phyloP scores from a whole-genome alignment of 441 rosid species.

The Cnidoscolus chayamansa region DNA sequence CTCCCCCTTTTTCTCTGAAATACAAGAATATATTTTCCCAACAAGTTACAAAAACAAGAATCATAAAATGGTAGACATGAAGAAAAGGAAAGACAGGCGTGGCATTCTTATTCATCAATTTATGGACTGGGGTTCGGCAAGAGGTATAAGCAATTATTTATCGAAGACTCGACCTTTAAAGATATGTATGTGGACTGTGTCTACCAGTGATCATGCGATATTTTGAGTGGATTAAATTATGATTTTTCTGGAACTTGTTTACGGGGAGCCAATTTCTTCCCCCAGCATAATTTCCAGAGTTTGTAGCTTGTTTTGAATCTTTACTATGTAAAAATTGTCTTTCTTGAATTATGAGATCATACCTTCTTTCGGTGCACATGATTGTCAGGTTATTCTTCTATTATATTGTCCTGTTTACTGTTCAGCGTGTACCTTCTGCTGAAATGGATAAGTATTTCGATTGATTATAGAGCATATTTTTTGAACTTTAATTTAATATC shows the following conservation, averaged over 20 bases:
- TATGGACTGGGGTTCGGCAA: neutral
- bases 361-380: constrained; percentile 4
- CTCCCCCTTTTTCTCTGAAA: neutral
- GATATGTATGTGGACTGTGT: neutral
- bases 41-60: neutral
- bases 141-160: neutral
- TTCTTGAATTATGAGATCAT: too few relatives aligned
- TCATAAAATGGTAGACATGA: neutral
- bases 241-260: too few relatives aligned
- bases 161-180: neutral
- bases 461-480: too few relatives aligned
- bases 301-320: too few relatives aligned
- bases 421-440: neutral
- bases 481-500: too few relatives aligned
- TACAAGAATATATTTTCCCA: neutral
- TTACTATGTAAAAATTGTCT: too few relatives aligned
- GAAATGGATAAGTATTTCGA: too few relatives aligned
- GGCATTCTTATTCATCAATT: neutral
- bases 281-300: too few relatives aligned
- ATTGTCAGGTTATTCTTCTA: neutral
- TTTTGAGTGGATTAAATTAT: too few relatives aligned
- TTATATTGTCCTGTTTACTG: constrained; percentile 16
- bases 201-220: too few relatives aligned
- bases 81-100: neutral
- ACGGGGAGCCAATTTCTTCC: too few relatives aligned